Base-by-base conservation (phyloP, 352 stramenopile species). In the Phytophthora agathidicida region DNA sequence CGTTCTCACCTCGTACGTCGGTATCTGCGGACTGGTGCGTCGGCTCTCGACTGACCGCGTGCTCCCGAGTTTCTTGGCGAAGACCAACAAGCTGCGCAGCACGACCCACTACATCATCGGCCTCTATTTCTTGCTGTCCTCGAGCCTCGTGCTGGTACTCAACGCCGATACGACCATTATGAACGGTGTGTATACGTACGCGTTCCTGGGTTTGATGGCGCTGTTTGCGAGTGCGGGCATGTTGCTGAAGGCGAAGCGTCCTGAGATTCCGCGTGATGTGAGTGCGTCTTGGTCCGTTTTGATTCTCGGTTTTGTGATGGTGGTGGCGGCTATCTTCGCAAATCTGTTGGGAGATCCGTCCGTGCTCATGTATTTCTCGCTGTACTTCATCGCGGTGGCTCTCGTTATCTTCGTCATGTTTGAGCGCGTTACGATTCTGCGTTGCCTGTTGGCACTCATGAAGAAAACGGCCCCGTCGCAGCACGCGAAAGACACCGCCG, bases 21-120 rank as follows among this genome's bases (percentile, higher is more conserved):
- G 75, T 24, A 94, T 96, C 53, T 87, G 69, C 38, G 89, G 76
- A 3, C 46, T 86, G 20, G 80, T 95, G 17, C 63, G 72, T 30
- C 73, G 89, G 8, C 88, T 96, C 53, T 73, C 84, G n/a, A 71
- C 71, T 39, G 88, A 96, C 49, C 75, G 73, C 22, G 70, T 82
- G 26, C 51, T 86, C 28, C 80, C 77, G 6, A 67, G 61, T 16
- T 82, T 86, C 27, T 63, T 88, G 17, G 38, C 74, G 28, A 60
- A 33, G 14, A 61, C 60, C 10, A 94, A 92, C 67, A 48, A 65
- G 30, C 75, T 66, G 60, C 75, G 85, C 23, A 62, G 62, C 23
- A 92, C 85, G n/a, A 81, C 79, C 63, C 84, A 94, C 75, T 80
- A 73, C 68, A 90, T 91, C 55, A 89, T 89, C 38, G 54, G 80